Conservation (phyloP, 2,329 filamentous ascomycete genomes). For the Cladosporium sp. region DNA sequence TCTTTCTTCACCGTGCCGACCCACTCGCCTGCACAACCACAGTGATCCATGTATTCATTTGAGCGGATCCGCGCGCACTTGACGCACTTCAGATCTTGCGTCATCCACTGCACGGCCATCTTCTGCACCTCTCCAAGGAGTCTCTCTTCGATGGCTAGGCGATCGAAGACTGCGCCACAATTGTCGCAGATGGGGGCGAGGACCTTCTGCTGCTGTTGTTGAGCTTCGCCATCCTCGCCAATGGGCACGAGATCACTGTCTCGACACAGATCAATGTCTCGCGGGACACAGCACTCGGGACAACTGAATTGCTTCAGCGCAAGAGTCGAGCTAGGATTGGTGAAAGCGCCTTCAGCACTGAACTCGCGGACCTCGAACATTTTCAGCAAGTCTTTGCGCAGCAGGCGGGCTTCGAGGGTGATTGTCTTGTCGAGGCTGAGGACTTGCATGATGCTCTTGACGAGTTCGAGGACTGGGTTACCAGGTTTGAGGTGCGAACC, state of each 20-base stretch:
- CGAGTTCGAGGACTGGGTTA: slow-evolving; percentile 82
- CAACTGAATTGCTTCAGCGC: slow-evolving; percentile 75
- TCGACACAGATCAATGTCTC: slow-evolving; percentile 87
- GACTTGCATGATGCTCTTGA: slow-evolving; percentile 90
- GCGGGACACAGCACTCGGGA: slow-evolving; percentile 81
- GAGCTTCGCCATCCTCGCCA: neutral
- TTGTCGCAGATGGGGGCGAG: slow-evolving; percentile 56
- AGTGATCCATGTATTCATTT: slow-evolving; percentile 97
- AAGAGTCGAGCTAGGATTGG: slow-evolving; percentile 75
- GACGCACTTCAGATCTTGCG: slow-evolving; percentile 84
- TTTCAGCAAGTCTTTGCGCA: slow-evolving; percentile 82
- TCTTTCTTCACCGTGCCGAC: slow-evolving; percentile 63
- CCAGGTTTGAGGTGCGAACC: slow-evolving; percentile 61
- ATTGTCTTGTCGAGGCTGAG: slow-evolving; percentile 87
- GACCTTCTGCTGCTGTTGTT: neutral
- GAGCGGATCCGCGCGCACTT: slow-evolving; percentile 64
- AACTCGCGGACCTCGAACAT: slow-evolving; percentile 96
- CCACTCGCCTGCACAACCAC: slow-evolving; percentile 87
- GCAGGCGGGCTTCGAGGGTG: slow-evolving; percentile 76
- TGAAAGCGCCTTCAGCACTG: slow-evolving; percentile 78
- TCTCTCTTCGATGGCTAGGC: slow-evolving; percentile 77
- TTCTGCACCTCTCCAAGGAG: slow-evolving; percentile 74
- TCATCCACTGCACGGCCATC: slow-evolving; percentile 73
- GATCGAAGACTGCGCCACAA: slow-evolving; percentile 71
- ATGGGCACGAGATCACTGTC: slow-evolving; percentile 73